These are phyloP conservation scores for Rutstroemia sp. DNA, from an alignment of 2,329 filamentous ascomycete species.

Conservation along the genomic window DNA sequence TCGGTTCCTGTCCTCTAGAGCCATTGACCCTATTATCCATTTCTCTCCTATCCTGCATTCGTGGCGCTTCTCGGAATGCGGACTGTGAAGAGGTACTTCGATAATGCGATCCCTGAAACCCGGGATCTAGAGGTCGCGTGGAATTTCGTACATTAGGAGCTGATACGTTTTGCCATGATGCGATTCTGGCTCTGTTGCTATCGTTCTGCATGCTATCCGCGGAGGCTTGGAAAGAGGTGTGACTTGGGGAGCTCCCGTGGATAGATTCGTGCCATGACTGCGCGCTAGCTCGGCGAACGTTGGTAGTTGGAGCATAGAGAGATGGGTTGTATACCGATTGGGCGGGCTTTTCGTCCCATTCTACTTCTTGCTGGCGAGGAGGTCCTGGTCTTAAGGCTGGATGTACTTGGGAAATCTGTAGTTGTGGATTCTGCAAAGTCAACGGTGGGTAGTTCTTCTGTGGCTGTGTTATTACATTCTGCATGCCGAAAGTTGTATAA, in stretches of 20 bases:
- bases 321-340: not conserved
- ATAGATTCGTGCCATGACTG: constrained; percentile 1
- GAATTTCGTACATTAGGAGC: not conserved
- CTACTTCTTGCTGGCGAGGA: not conserved
- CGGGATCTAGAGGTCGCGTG: not conserved
- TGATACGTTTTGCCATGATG: not conserved
- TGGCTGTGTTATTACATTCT: not conserved
- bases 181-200: not conserved
- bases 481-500: not conserved
- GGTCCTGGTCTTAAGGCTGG: not conserved
- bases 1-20: not conserved
- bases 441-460: not conserved
- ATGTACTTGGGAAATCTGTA: not conserved
- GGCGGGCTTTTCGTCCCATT: not conserved
- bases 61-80: not conserved
- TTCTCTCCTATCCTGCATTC: not conserved
- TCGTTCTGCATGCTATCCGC: not conserved
- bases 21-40: not conserved
- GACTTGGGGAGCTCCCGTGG: not conserved
- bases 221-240: not conserved
- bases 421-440: not conserved
- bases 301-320: not conserved
- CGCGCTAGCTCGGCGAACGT: not conserved
- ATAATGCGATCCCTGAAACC: not conserved
- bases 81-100: not conserved